Conservation (phyloP, 495 filamentous ascomycete species). For the Aspergillus bertholletiae region DNA sequence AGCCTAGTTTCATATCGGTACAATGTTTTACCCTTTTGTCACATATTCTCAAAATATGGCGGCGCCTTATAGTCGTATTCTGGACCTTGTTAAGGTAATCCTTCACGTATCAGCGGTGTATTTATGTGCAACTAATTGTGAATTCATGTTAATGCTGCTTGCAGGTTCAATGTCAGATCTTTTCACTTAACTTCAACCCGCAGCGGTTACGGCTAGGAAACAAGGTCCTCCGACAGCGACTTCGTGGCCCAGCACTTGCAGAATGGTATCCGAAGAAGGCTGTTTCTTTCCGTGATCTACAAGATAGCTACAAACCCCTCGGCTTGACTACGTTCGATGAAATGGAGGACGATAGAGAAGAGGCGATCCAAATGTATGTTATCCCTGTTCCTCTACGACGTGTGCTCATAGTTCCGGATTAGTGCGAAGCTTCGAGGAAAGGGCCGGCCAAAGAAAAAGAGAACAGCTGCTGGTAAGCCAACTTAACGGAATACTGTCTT, state of each 20-base stretch:
- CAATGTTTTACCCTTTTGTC: neutral
- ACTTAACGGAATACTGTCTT: neutral
- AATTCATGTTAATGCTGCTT: neutral
- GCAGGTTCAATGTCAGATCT: slow-evolving; percentile 86
- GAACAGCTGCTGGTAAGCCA: slow-evolving; percentile 57
- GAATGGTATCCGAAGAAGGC: slow-evolving; percentile 82
- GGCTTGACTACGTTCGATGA: slow-evolving; percentile 67
- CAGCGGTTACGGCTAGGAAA: slow-evolving; percentile 74
- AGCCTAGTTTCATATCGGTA: too few relatives aligned
- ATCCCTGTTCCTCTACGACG: neutral
- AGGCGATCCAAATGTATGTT: slow-evolving; percentile 65
- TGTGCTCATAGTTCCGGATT: slow-evolving; percentile 5
- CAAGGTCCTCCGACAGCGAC: slow-evolving; percentile 79
- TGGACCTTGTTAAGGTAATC: slow-evolving; percentile 75
- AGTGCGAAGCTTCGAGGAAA: slow-evolving; percentile 79
- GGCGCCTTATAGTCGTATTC: slow-evolving; percentile 63
- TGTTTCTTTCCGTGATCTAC: slow-evolving; percentile 65
- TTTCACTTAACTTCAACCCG: slow-evolving; percentile 88
- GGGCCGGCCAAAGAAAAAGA: slow-evolving; percentile 88
- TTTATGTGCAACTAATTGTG: neutral
- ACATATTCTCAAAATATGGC: slow-evolving; percentile 52
- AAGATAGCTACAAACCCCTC: slow-evolving; percentile 45
- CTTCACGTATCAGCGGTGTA: neutral
- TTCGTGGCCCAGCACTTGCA: slow-evolving; percentile 72
- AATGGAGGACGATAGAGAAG: slow-evolving; percentile 71